phyloP scores from a whole-genome alignment of 2,329 filamentous ascomycete species.

The Truncatella angustata region DNA sequence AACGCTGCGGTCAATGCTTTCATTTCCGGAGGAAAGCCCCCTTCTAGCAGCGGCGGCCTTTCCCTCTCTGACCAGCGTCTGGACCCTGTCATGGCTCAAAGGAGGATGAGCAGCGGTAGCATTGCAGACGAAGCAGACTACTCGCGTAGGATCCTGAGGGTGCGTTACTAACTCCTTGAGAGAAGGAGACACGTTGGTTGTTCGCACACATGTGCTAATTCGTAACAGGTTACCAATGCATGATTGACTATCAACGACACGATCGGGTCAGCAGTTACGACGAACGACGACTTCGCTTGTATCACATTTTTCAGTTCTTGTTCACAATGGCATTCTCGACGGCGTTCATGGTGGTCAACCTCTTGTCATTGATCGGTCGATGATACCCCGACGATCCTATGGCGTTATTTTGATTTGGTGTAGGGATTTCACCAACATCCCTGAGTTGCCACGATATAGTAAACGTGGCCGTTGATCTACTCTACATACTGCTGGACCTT shows the following conservation, averaged over 20 bases:
- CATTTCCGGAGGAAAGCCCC: conserved; percentile 62
- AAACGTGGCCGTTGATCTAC: conserved; percentile 15
- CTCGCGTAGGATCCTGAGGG: conserved; percentile 92
- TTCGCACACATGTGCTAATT: conserved; percentile 11
- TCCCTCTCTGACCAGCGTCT: conserved; percentile 81
- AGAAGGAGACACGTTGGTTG: background rate
- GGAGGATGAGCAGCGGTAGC: conserved; percentile 88
- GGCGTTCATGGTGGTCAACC: conserved; percentile 31
- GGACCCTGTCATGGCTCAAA: conserved; percentile 80
- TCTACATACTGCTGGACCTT: conserved; percentile 18
- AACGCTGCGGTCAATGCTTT: conserved; percentile 79
- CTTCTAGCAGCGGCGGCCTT: conserved; percentile 60
- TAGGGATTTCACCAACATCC: conserved; percentile 23
- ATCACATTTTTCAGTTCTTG: conserved; percentile 22
- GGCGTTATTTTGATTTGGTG: conserved; percentile 30
- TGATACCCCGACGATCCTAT: conserved; percentile 26
- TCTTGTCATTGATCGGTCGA: conserved; percentile 30
- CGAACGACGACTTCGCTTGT: conserved; percentile 30
- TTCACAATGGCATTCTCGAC: conserved; percentile 30
- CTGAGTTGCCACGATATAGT: conserved; percentile 18
- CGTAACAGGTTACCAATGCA: conserved; percentile 31
- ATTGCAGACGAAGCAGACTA: conserved; percentile 98
- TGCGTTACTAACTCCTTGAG: conserved; percentile 41
- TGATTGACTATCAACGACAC: conserved; percentile 18
- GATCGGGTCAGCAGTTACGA: conserved; percentile 27